Conservation (phyloP, 2,329 filamentous ascomycete genomes). For the Fusarium continuum region DNA sequence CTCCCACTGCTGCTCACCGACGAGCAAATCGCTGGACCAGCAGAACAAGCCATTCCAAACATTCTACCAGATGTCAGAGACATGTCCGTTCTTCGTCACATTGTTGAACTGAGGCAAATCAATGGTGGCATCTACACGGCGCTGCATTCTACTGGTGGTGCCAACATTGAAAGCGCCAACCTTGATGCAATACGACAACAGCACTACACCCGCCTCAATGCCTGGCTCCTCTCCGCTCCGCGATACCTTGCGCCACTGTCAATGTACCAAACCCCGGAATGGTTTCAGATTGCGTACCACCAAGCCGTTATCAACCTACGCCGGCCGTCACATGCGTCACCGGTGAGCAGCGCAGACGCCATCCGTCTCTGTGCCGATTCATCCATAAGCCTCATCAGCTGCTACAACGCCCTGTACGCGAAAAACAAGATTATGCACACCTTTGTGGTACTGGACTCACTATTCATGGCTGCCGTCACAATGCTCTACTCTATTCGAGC, state of each 20-base stretch:
- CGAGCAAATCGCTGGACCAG: constrained; percentile 19
- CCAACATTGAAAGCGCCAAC: constrained; percentile 23
- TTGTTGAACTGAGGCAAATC: constrained; percentile 31
- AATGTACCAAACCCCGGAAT: constrained; percentile 40
- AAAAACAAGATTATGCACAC: constrained; percentile 40
- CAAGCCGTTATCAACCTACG: constrained; percentile 38
- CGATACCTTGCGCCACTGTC: constrained; percentile 35
- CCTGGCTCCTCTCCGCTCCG: constrained; percentile 33
- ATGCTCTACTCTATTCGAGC: constrained; percentile 36
- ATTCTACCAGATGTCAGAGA: constrained; percentile 30
- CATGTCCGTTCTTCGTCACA: constrained; percentile 36
- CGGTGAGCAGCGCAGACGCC: constrained; percentile 36
- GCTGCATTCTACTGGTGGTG: constrained; percentile 33
- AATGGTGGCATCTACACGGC: constrained; percentile 35
- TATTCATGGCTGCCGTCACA: constrained; percentile 38
- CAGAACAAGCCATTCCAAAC: constrained; percentile 26
- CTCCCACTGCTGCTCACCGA: constrained; percentile 29
- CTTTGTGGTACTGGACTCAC: constrained; percentile 27
- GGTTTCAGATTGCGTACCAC: constrained; percentile 41
- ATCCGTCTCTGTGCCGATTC: constrained; percentile 38
- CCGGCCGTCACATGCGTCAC: constrained; percentile 35
- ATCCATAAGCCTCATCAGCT: constrained; percentile 38
- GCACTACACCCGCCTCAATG: constrained; percentile 34
- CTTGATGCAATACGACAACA: constrained; percentile 35
- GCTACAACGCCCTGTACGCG: constrained; percentile 36